Percentiles rank a stretch among this genome's conserved stretches.
Conservation (phyloP, 129 eudicot genomes). For the Chrysanthemum seticuspe region DNA sequence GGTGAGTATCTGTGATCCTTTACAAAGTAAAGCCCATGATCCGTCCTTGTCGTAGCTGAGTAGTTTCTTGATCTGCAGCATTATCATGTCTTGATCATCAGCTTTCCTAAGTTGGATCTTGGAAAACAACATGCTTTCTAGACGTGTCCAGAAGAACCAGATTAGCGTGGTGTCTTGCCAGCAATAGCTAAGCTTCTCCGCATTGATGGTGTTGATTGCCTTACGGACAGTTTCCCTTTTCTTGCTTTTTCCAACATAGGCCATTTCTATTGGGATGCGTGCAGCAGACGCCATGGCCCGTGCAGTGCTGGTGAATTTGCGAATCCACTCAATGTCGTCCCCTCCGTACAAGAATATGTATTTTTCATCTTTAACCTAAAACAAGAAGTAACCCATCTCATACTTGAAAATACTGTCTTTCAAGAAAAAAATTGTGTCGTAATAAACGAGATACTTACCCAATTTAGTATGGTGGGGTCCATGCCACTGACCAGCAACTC, state of each 20-base stretch:
- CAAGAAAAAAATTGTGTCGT: background rate
- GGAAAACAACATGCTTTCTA: slow-evolving; percentile 84
- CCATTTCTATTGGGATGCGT: slow-evolving; percentile 53
- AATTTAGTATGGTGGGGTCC: slow-evolving; percentile 45
- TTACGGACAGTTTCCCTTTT: slow-evolving; percentile 44
- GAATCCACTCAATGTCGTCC: slow-evolving; percentile 64
- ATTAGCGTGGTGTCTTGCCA: slow-evolving; percentile 45
- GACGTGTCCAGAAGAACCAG: slow-evolving; percentile 64
- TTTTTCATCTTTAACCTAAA: slow-evolving; percentile 40
- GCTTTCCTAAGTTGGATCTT: slow-evolving; percentile 54
- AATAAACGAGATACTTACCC: slow-evolving; percentile 44
- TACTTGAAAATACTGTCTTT: background rate
- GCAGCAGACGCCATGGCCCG: slow-evolving; percentile 41
- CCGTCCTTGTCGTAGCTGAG: slow-evolving; percentile 70
- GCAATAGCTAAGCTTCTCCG: slow-evolving; percentile 57
- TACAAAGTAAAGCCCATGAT: slow-evolving; percentile 76
- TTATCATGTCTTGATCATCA: slow-evolving; percentile 53
- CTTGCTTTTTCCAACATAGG: slow-evolving; percentile 60
- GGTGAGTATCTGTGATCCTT: slow-evolving; percentile 54
- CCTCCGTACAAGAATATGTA: slow-evolving; percentile 65
- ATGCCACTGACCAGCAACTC: slow-evolving; percentile 60
- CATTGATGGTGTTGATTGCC: slow-evolving; percentile 37
- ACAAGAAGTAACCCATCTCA: background rate
- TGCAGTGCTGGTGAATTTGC: slow-evolving; percentile 54
- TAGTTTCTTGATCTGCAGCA: slow-evolving; percentile 67